Evolutionary conservation across 1,284 basidiomycete species (phyloP).

Genomic region (Naganishia cerealis): DNA sequence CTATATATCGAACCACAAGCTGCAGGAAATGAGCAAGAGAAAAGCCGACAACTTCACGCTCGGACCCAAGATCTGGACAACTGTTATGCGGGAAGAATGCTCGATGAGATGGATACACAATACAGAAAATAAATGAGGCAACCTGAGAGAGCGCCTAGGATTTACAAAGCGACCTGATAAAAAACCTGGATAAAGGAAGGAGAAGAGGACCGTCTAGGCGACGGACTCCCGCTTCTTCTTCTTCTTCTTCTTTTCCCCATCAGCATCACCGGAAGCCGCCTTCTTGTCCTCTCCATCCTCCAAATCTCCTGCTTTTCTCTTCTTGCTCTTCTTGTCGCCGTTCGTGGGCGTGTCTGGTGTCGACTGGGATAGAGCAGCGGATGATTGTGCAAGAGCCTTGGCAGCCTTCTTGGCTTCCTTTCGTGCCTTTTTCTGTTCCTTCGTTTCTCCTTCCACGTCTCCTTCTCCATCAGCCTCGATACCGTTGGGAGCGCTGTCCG

Average conservation of each 20-base stretch:
- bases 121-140: slow-evolving; percentile 25
- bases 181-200: not conserved
- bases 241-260: slow-evolving; percentile 27
- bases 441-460: slow-evolving; percentile 55
- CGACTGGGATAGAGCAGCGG: slow-evolving; percentile 17
- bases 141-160: slow-evolving; percentile 12
- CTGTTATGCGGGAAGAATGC: not conserved
- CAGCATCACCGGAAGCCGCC: slow-evolving; percentile 14
- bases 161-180: slow-evolving; percentile 18
- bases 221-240: slow-evolving; percentile 28
- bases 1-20: no score
- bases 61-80: not conserved
- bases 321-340: slow-evolving; percentile 22
- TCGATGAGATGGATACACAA: slow-evolving; percentile 27
- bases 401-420: slow-evolving; percentile 58
- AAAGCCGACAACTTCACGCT: no score
- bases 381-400: slow-evolving; percentile 26
- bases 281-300: slow-evolving; percentile 11
- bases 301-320: slow-evolving; percentile 20
- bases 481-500: slow-evolving; percentile 45
- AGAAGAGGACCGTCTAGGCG: slow-evolving; percentile 10
- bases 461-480: slow-evolving; percentile 55
- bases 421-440: slow-evolving; percentile 62
- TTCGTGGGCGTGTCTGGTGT: slow-evolving; percentile 25
- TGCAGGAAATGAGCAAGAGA: no score